Percentiles rank a stretch among this genome's conserved stretches.
These are phyloP conservation scores for Herpetomonas samuelpessoai DNA, from an alignment of 208 protist genomes.

Conservation along the genomic window DNA sequence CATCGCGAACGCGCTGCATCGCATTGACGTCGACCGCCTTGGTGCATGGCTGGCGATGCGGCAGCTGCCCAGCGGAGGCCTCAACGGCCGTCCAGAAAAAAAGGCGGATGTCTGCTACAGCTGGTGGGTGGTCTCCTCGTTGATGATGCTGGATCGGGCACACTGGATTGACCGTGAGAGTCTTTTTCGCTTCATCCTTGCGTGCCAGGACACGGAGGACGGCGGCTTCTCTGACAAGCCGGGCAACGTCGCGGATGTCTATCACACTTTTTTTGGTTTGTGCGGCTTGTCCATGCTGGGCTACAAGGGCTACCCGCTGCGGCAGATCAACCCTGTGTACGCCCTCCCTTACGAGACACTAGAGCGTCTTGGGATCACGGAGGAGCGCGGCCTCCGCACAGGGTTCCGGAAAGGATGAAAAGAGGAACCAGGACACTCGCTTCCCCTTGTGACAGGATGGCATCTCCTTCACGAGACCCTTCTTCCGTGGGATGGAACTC, in stretches of 20 bases:
- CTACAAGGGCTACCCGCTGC: slow-evolving; percentile 66
- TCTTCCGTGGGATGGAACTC: too few relatives aligned
- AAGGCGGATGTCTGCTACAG: slow-evolving; percentile 99
- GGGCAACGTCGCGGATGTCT: slow-evolving; percentile 98
- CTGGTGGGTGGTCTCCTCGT: slow-evolving; percentile 99
- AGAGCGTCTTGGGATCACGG: slow-evolving; percentile 49
- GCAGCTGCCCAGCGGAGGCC: slow-evolving; percentile 96
- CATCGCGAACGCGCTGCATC: slow-evolving; percentile 89
- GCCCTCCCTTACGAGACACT: slow-evolving; percentile 83
- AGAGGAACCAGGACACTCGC: too few relatives aligned
- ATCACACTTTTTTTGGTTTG: slow-evolving; percentile 99
- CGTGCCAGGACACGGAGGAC: slow-evolving; percentile 95
- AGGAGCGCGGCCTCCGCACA: slow-evolving; percentile 49
- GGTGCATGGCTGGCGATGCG: slow-evolving; percentile 98
- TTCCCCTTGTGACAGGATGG: too few relatives aligned
- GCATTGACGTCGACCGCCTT: slow-evolving; percentile 92
- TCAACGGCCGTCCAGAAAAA: slow-evolving; percentile 99
- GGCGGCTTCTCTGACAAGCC: slow-evolving; percentile 98
- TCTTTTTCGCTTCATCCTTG: slow-evolving; percentile 95
- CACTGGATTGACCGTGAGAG: slow-evolving; percentile 94
- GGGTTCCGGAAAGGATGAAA: slow-evolving; percentile 14
- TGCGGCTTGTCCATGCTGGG: slow-evolving; percentile 94
- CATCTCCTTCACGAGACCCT: too few relatives aligned
- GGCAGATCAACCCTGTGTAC: slow-evolving; percentile 88
- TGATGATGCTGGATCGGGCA: slow-evolving; percentile 91